phyloP scores from a whole-genome alignment of 163 green algal genomes.

The Chlamydomonas reinhardtii region DNA sequence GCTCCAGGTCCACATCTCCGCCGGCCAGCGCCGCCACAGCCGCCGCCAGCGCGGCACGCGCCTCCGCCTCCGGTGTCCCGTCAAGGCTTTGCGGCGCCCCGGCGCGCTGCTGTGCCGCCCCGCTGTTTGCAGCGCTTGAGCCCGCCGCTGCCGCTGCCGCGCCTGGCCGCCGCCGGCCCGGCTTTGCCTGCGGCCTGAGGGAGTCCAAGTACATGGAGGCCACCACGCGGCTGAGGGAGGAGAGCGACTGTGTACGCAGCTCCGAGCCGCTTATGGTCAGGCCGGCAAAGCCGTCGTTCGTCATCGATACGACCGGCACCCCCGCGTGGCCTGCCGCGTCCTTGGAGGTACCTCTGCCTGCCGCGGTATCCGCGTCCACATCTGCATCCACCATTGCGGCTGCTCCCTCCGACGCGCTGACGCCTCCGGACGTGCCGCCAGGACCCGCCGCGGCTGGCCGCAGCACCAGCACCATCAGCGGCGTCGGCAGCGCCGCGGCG shows the following conservation, averaged over 20 bases:
- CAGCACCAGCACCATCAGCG: constrained; percentile 29
- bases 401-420: not conserved
- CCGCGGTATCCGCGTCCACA: too few relatives aligned
- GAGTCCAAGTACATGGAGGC: not conserved
- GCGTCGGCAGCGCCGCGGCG: not conserved
- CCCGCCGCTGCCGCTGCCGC: not conserved
- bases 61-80: not conserved
- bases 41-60: constrained; percentile 9
- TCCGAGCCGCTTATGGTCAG: too few relatives aligned
- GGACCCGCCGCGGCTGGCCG: not conserved
- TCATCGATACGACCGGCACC: too few relatives aligned
- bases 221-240: too few relatives aligned
- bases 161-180: not conserved
- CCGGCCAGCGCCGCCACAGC: not conserved
- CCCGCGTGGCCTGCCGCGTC: too few relatives aligned
- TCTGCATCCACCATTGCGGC: not conserved
- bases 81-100: not conserved
- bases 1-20: not conserved
- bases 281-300: too few relatives aligned
- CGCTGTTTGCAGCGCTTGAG: not conserved
- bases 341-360: too few relatives aligned
- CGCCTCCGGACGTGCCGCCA: not conserved
- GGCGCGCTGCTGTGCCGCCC: not conserved
- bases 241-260: too few relatives aligned
- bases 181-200: not conserved